Conservation (phyloP, 768 basidiomycete species). For the Kwoniella pini region DNA sequence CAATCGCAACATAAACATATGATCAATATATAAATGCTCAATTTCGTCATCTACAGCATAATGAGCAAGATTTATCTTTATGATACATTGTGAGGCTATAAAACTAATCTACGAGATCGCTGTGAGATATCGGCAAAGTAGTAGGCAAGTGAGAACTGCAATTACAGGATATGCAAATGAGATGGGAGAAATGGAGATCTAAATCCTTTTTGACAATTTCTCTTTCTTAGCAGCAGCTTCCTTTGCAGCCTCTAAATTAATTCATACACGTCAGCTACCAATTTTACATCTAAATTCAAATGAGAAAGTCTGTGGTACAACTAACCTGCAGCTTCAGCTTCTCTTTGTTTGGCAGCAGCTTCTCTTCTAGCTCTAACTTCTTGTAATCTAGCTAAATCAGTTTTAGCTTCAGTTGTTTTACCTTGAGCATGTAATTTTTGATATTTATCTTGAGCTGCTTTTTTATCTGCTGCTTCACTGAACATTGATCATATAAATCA, state of each 20-base stretch:
- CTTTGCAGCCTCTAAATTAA: constrained; percentile 38
- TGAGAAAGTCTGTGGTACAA: neutral
- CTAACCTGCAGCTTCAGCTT: constrained; percentile 84
- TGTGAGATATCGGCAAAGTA: neutral
- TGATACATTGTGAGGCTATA: too few relatives aligned
- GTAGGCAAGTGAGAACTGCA: too few relatives aligned
- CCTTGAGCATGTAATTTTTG: constrained; percentile 69
- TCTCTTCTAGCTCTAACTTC: constrained; percentile 83
- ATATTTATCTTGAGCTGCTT: constrained; percentile 82
- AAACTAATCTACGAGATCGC: too few relatives aligned
- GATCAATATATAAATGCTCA: neutral
- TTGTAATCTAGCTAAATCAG: constrained; percentile 79
- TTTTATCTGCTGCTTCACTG: constrained; percentile 89
- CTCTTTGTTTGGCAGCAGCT: constrained; percentile 78
- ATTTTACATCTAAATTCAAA: neutral
- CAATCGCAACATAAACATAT: neutral
- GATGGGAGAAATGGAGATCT: neutral
- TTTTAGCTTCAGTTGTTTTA: constrained; percentile 87
- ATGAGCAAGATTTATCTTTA: neutral
- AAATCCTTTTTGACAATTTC: constrained; percentile 22
- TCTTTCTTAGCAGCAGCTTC: constrained; percentile 49
- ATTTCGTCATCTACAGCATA: neutral
- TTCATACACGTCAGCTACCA: constrained; percentile 5
- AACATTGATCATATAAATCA: too few relatives aligned
- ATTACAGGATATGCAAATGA: neutral